These are phyloP conservation scores for Ruellia speciosa DNA, from an alignment of 305 asterid species.

Conservation along the genomic window DNA sequence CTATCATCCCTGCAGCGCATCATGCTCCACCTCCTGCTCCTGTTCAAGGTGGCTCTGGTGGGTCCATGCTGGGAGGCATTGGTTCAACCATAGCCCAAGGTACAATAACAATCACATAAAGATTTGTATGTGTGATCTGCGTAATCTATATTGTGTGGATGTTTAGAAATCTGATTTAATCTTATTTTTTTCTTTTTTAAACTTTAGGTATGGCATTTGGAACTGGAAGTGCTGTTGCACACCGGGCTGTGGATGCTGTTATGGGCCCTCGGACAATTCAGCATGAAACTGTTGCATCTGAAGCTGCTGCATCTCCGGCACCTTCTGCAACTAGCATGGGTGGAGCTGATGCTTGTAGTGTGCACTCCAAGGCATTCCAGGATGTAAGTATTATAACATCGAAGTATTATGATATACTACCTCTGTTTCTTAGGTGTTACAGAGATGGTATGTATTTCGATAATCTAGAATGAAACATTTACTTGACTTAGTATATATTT, in stretches of 20 bases:
- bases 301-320: slow-evolving; percentile 42
- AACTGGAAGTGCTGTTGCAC: slow-evolving; percentile 87
- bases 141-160: not conserved
- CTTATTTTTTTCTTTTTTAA: not conserved
- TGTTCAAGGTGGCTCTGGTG: slow-evolving; percentile 58
- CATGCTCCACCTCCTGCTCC: slow-evolving; percentile 55
- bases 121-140: not conserved
- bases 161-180: not conserved
- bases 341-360: slow-evolving; percentile 53
- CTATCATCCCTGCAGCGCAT: slow-evolving; percentile 29
- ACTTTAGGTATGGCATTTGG: slow-evolving; percentile 84
- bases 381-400: slow-evolving; percentile 39
- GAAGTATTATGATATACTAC: too few relatives aligned
- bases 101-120: slow-evolving; percentile 14
- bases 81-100: slow-evolving; percentile 83
- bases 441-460: too few relatives aligned
- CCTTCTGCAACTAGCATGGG: slow-evolving; percentile 35
- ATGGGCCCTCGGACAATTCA: slow-evolving; percentile 81
- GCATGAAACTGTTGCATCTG: slow-evolving; percentile 60
- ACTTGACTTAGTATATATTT: too few relatives aligned
- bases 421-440: too few relatives aligned
- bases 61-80: slow-evolving; percentile 53
- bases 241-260: slow-evolving; percentile 79
- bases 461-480: too few relatives aligned
- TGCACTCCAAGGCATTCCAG: slow-evolving; percentile 78